Conservation (phyloP, 805 yeast species). For the Scheffersomyces ergatensis region DNA sequence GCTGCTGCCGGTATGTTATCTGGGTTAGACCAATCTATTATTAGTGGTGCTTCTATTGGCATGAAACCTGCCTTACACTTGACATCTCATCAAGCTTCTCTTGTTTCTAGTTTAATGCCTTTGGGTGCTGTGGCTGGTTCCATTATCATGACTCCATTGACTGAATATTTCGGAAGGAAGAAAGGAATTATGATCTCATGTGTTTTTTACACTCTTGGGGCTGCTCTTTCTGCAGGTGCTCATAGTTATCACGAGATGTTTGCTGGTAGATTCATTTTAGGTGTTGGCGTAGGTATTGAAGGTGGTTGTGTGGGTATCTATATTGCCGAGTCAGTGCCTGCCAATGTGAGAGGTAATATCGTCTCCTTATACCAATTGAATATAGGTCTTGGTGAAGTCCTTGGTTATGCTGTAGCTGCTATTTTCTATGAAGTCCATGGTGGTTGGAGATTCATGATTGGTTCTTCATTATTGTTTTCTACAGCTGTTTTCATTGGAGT, state of each 20-base stretch:
- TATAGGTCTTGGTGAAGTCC: conserved; percentile 64
- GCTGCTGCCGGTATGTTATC: conserved; percentile 64
- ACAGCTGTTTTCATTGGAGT: conserved; percentile 49
- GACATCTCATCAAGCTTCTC: conserved; percentile 43
- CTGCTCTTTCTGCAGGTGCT: conserved; percentile 50
- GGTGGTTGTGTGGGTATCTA: conserved; percentile 65
- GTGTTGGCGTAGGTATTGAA: conserved; percentile 65
- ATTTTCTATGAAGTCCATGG: conserved; percentile 54
- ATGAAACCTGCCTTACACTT: conserved; percentile 44
- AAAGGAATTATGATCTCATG: conserved; percentile 54
- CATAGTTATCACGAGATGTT: conserved; percentile 39
- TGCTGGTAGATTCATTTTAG: conserved; percentile 56
- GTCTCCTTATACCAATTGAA: conserved; percentile 64
- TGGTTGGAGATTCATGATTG: conserved; percentile 68
- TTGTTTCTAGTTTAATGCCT: conserved; percentile 63
- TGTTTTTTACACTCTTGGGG: conserved; percentile 60
- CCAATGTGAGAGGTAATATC: conserved; percentile 55
- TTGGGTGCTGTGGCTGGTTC: conserved; percentile 67
- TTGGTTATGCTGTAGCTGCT: conserved; percentile 64
- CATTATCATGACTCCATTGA: conserved; percentile 56
- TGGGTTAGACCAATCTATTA: conserved; percentile 67
- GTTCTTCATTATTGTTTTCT: conserved; percentile 60
- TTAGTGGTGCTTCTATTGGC: conserved; percentile 59
- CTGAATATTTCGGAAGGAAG: conserved; percentile 55
- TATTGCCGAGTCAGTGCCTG: conserved; percentile 60